phyloP scores from a whole-genome alignment of 2,329 filamentous ascomycete species.

The Colletotrichum sojae region DNA sequence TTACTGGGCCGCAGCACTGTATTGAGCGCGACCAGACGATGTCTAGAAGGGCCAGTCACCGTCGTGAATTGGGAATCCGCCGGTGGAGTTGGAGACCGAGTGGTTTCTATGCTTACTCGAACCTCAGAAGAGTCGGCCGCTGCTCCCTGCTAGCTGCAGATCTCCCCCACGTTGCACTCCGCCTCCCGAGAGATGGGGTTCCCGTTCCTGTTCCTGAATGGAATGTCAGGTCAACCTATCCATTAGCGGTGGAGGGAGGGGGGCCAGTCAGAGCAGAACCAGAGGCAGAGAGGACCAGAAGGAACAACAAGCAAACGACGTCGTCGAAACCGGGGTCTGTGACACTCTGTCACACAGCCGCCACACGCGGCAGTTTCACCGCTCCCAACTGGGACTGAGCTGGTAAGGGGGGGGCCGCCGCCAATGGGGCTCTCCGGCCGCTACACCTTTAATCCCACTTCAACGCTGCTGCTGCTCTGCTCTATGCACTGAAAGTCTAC shows the following conservation, averaged over 20 bases:
- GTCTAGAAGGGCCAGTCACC: neutral
- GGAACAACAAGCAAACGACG: conserved; percentile 4
- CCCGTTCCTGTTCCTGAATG: no score
- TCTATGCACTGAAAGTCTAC: no score
- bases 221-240: no score
- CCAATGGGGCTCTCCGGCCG: neutral
- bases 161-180: conserved; percentile 13
- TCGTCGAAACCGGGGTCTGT: conserved; percentile 40
- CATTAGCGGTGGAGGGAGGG: no score
- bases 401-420: no score
- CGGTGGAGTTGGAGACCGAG: neutral
- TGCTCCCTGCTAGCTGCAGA: conserved; percentile 38
- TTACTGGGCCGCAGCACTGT: neutral
- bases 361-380: conserved; percentile 40
- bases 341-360: conserved; percentile 42
- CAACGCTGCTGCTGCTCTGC: neutral
- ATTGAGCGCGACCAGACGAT: neutral
- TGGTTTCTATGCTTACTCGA: neutral
- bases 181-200: neutral
- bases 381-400: conserved; percentile 11
- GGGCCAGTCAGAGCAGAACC: neutral
- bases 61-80: neutral
- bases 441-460: conserved; percentile 22
- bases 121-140: conserved; percentile 2
- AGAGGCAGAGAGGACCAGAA: neutral